These are phyloP conservation scores for Euphorbia neoarborescens DNA, from an alignment of 441 rosid genomes.

Conservation along the genomic window DNA sequence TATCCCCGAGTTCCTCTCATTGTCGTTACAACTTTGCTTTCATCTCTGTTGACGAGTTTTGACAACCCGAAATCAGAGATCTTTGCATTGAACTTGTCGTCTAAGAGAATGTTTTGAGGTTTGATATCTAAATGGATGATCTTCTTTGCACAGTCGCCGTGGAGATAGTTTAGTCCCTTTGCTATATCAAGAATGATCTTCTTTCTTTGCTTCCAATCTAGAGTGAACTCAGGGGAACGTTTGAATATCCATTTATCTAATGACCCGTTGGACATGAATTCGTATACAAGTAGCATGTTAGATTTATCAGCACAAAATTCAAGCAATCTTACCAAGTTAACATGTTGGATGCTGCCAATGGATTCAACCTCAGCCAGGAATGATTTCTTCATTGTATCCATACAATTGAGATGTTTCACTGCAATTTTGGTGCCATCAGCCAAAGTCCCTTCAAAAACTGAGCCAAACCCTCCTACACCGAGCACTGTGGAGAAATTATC, in stretches of 20 bases:
- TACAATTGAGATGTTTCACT: constrained; percentile 15
- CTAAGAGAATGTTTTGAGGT: constrained; percentile 21
- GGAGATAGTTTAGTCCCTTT: constrained; percentile 22
- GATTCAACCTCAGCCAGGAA: constrained; percentile 21
- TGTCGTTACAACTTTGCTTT: constrained; percentile 15
- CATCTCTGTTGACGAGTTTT: constrained; percentile 15
- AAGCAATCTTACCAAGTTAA: constrained; percentile 20
- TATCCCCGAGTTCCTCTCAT: constrained; percentile 21
- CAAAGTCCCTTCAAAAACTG: constrained; percentile 15
- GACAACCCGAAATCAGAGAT: constrained; percentile 20
- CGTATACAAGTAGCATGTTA: constrained; percentile 15
- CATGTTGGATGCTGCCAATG: constrained; percentile 20
- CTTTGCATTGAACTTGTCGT: constrained; percentile 4
- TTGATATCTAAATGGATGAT: constrained; percentile 22
- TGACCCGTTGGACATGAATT: constrained; percentile 17
- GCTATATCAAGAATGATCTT: constrained; percentile 19
- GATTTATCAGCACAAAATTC: constrained; percentile 21
- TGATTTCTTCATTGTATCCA: constrained; percentile 11
- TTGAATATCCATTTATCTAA: constrained; percentile 20
- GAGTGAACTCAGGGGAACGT: neutral
- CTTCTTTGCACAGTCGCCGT: constrained; percentile 17
- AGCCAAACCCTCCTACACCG: constrained; percentile 19
- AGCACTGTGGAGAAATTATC: constrained; percentile 12
- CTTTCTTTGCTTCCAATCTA: constrained; percentile 18
- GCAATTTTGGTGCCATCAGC: constrained; percentile 16